These are phyloP conservation scores for Triticum urartu DNA, from an alignment of 176 grass and related monocot genomes.

Conservation along the genomic window DNA sequence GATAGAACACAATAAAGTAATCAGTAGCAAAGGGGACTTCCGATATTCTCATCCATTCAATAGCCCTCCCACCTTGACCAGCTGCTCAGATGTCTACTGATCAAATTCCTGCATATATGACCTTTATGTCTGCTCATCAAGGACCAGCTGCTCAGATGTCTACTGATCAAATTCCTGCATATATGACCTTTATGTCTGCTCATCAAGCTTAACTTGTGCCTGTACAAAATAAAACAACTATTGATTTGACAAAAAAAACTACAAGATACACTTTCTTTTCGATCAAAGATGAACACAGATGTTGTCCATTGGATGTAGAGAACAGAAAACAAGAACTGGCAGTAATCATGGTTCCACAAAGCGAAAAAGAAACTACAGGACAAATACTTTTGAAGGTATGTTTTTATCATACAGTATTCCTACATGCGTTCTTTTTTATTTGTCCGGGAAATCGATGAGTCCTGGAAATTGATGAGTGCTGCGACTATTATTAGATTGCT, in stretches of 20 bases:
- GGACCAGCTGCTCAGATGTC: not conserved
- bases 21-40: not conserved
- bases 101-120: not conserved
- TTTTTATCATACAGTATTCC: not conserved
- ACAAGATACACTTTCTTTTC: not conserved
- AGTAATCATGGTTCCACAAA: not conserved
- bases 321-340: not conserved
- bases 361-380: not conserved
- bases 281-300: not conserved
- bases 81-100: not conserved
- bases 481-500: no score
- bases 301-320: not conserved
- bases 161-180: not conserved
- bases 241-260: not conserved
- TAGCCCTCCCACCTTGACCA: not conserved
- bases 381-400: not conserved
- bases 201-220: not conserved
- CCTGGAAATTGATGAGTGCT: no score
- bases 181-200: not conserved
- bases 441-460: no score
- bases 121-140: no score
- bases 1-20: not conserved
- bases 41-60: not conserved
- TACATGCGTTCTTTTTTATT: not conserved
- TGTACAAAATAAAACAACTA: not conserved